Conservation (phyloP, 225 moss, liverwort and hornwort species). For the Antitrichia curtipendula region DNA sequence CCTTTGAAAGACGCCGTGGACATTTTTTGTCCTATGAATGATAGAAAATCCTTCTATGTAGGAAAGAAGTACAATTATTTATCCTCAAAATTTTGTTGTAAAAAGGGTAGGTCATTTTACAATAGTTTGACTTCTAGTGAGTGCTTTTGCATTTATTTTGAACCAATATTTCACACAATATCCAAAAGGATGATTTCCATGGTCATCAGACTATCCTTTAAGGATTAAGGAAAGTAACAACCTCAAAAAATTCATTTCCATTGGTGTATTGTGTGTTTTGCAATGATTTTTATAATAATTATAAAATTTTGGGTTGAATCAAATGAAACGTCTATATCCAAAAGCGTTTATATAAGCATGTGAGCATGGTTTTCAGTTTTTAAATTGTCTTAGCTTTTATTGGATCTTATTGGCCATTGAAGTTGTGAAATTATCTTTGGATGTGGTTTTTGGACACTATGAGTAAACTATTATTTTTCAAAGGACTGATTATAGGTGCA, state of each 20-base stretch:
- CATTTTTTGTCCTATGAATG: too few species aligned
- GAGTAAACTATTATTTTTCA: not conserved
- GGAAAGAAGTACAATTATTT: too few species aligned
- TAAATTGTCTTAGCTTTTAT: not conserved
- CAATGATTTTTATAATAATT: not conserved
- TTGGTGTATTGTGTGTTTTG: rapidly evolving
- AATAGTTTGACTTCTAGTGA: too few species aligned
- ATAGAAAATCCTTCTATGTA: too few species aligned
- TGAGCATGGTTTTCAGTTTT: not conserved
- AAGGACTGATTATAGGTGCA: not conserved
- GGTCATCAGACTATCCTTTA: too few species aligned
- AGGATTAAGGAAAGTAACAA: too few species aligned
- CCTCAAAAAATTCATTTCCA: rapidly evolving
- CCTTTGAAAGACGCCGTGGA: too few species aligned
- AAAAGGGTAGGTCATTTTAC: too few species aligned
- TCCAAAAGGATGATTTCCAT: too few species aligned
- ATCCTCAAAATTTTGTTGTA: too few species aligned
- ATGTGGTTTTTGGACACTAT: not conserved
- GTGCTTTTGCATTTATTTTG: too few species aligned
- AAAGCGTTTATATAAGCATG: not conserved
- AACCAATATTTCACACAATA: too few species aligned
- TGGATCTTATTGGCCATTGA: not conserved
- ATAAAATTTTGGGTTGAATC: not conserved
- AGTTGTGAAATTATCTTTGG: not conserved
- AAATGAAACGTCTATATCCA: not conserved